Evolutionary conservation across 495 filamentous ascomycete genomes (phyloP).

Genomic region (Xanthoparmelia taractica): DNA sequence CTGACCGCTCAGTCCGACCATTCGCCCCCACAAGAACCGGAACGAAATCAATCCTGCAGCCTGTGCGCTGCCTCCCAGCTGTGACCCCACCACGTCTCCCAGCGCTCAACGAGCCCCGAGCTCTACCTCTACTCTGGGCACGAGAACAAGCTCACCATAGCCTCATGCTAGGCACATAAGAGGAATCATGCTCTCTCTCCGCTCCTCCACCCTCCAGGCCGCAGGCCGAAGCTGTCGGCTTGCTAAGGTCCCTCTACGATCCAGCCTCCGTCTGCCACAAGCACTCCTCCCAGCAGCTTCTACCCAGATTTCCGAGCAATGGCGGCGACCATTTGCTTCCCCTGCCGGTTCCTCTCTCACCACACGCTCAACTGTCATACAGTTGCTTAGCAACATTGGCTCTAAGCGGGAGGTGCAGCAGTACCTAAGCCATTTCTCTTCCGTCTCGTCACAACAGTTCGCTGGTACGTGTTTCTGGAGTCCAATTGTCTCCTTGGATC

Average conservation of each 20-base stretch:
- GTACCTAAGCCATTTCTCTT: conserved; percentile 96
- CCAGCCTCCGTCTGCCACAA: neutral
- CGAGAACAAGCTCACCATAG: neutral
- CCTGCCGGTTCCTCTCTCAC: conserved; percentile 41
- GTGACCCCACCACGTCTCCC: neutral
- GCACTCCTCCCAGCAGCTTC: conserved; percentile 8
- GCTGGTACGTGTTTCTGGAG: conserved; percentile 27
- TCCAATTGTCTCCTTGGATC: neutral
- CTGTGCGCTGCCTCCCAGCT: neutral
- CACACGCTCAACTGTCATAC: conserved; percentile 84
- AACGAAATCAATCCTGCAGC: neutral
- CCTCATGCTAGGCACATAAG: conserved; percentile 9
- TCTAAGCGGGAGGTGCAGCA: conserved; percentile 97
- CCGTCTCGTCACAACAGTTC: conserved; percentile 94
- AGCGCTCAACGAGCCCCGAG: neutral
- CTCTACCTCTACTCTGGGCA: too few relatives aligned
- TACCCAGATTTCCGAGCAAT: neutral
- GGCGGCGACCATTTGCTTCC: conserved; percentile 41
- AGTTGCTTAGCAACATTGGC: conserved; percentile 90
- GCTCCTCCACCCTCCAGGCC: conserved; percentile 15
- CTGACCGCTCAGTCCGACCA: neutral
- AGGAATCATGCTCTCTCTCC: conserved; percentile 18
- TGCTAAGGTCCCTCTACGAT: conserved; percentile 5
- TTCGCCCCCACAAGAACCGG: neutral
- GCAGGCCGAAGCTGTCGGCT: conserved; percentile 16